Percentiles rank a stretch among this genome's conserved stretches.
These are phyloP conservation scores for Cutaneotrichosporon daszewskae DNA, from an alignment of 1,284 basidiomycete species.

Conservation along the genomic window DNA sequence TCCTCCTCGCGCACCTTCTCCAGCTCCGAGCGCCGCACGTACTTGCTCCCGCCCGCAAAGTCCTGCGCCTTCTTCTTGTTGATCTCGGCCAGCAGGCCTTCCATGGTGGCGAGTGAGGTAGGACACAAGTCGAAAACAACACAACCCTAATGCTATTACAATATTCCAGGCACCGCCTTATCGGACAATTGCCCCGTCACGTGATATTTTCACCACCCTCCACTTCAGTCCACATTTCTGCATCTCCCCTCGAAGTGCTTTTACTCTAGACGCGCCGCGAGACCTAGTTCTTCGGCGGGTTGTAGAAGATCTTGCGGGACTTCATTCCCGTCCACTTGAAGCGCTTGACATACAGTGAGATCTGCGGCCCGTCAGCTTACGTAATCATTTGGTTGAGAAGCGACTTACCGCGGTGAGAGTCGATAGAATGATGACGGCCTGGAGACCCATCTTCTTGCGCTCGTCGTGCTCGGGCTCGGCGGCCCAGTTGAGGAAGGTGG, in stretches of 20 bases:
- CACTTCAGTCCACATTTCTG: too few species aligned
- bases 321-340: slow-evolving; percentile 5
- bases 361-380: background rate
- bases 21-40: slow-evolving; percentile 74
- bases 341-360: slow-evolving; percentile 2
- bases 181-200: too few species aligned
- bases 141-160: too few species aligned
- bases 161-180: too few species aligned
- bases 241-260: slow-evolving; percentile 6
- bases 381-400: too few species aligned
- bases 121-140: too few species aligned
- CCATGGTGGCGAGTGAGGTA: slow-evolving; percentile 34
- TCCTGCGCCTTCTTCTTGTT: slow-evolving; percentile 74
- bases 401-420: slow-evolving; percentile 55
- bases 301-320: slow-evolving; percentile 8
- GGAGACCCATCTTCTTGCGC: slow-evolving; percentile 89
- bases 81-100: slow-evolving; percentile 60
- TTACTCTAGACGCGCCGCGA: background rate
- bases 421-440: slow-evolving; percentile 82
- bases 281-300: slow-evolving; percentile 4
- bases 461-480: slow-evolving; percentile 97
- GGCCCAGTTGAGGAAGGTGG: slow-evolving; percentile 90
- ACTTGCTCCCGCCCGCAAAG: slow-evolving; percentile 57
- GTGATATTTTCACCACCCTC: too few species aligned
- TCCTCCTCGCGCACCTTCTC: slow-evolving; percentile 60